Evolutionary conservation across 2,329 filamentous ascomycete genomes (phyloP), one percentile per base, ranked within the genome.

Genomic region (Monilinia laxa): DNA sequence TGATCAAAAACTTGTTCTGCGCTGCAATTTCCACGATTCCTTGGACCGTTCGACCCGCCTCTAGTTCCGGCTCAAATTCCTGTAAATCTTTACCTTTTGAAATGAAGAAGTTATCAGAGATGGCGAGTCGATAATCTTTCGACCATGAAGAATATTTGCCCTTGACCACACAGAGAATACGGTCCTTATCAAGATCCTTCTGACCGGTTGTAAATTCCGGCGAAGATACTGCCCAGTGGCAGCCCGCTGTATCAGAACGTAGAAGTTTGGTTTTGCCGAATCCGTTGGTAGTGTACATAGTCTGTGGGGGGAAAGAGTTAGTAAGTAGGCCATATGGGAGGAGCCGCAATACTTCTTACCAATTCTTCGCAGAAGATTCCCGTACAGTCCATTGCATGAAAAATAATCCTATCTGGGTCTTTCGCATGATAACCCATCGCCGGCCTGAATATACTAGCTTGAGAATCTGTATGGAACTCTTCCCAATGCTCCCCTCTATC

Each of bases 1-100:
- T 91, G 52, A 99, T 85, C 42, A 99, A 80, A 76, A 90, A 97
- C 73, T 90, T 91, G 78, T 96, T 96, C 68, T 96, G 91, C 12
- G 88, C 81, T 4, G 92, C 93, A 70, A 97, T 81, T 76, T 90
- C 94, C 70, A 92, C 86, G 71, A 97, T 85, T 65, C 95, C 94
- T 71, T 87, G 84, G 5, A 96, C 88, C 1, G 90, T 87, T 65
- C 90, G 87, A 68, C 87, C 87, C 38, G 85, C 86, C 70, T 92
- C 89, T 73, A 99, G 82, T 67, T 89, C 85, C 7, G 91, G 91
- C 79, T 98, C 93, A 47, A 86, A 86, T 76, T 90, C 85, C 69
- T 87, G 81, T 31, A 85, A 76, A 60, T 79, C 75, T 16, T 79
- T 79, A 67, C 80, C 81, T 25, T 80, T 79, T n/a, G 81, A 78